Conservation (phyloP, 2,329 filamentous ascomycete species). For the Aspergillus intermedius region DNA sequence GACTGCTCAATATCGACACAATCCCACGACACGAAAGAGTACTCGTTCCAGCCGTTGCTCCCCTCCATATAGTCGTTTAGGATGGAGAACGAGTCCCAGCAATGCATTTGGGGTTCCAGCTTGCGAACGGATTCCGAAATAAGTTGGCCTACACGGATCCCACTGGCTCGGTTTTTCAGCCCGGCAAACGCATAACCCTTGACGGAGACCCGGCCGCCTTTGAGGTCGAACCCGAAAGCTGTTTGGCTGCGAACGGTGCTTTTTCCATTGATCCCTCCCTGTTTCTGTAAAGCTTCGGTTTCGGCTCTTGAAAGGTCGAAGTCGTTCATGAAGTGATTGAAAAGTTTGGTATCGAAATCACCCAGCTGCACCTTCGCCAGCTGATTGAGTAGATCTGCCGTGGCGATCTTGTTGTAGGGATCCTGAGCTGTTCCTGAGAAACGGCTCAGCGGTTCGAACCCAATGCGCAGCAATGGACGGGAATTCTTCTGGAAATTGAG, state of each 20-base stretch:
- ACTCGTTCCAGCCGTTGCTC: slow-evolving; percentile 4
- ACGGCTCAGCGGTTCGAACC: slow-evolving; percentile 6
- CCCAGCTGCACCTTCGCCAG: neutral
- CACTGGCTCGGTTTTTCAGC: slow-evolving; percentile 5
- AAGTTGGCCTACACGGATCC: neutral
- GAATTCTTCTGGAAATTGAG: slow-evolving; percentile 14
- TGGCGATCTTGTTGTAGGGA: slow-evolving; percentile 4
- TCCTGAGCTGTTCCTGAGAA: slow-evolving; percentile 3
- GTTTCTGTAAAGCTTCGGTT: neutral
- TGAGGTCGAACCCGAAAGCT: slow-evolving; percentile 15
- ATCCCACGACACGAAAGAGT: slow-evolving; percentile 10
- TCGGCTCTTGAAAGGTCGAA: neutral
- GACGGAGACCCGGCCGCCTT: slow-evolving; percentile 3
- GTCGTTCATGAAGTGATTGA: neutral
- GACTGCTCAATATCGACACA: slow-evolving; percentile 3
- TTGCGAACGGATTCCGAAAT: slow-evolving; percentile 2
- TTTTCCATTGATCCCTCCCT: neutral
- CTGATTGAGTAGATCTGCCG: neutral
- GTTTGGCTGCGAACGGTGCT: slow-evolving; percentile 6
- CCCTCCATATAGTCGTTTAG: slow-evolving; percentile 5
- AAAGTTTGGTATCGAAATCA: neutral
- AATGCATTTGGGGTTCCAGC: neutral
- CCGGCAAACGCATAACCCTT: slow-evolving; percentile 15
- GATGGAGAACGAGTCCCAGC: neutral
- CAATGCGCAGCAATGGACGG: slow-evolving; percentile 9